Evolutionary conservation across 192 early-diverging fungal species (phyloP).

Genomic region (Coemansia umbellata): DNA sequence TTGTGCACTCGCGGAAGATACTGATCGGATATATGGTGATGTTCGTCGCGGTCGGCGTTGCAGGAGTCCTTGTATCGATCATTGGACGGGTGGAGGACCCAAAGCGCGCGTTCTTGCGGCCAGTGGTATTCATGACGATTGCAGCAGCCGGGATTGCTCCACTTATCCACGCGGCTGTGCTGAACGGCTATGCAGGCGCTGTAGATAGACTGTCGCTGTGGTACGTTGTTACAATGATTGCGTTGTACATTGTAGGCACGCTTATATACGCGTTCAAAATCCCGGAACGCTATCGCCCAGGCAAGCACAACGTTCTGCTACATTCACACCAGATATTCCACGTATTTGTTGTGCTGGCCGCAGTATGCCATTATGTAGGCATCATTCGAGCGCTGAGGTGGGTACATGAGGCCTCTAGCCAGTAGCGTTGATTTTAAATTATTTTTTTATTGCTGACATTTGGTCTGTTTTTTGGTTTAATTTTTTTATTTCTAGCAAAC

Average conservation of each 20-base stretch:
- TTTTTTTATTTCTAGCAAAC: too few relatives aligned
- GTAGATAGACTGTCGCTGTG: conserved; percentile 58
- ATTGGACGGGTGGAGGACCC: conserved; percentile 65
- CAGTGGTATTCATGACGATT: conserved; percentile 72
- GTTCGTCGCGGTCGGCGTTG: conserved; percentile 61
- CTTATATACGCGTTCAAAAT: conserved; percentile 76
- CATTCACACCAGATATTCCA: conserved; percentile 94
- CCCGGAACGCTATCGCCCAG: conserved; percentile 82
- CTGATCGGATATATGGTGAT: conserved; percentile 59
- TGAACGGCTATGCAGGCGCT: conserved; percentile 60
- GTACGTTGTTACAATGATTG: conserved; percentile 66
- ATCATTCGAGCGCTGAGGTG: conserved; percentile 54
- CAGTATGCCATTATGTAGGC: conserved; percentile 69
- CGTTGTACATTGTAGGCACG: conserved; percentile 76
- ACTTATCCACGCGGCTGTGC: conserved; percentile 60
- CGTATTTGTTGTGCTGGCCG: conserved; percentile 73
- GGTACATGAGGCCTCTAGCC: too few relatives aligned
- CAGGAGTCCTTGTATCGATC: conserved; percentile 62
- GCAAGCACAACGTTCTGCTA: conserved; percentile 72
- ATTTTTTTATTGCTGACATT: neutral
- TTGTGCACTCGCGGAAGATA: conserved; percentile 53
- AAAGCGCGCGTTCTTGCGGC: conserved; percentile 69
- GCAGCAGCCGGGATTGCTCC: conserved; percentile 78
- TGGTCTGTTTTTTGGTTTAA: too few relatives aligned
- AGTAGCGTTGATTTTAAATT: too few relatives aligned